A percentile compares a stretch with the other conserved stretches of the same genome.
These are phyloP conservation scores for Kazachstania sp. DNA, from an alignment of 1,139 yeast species.

Conservation along the genomic window DNA sequence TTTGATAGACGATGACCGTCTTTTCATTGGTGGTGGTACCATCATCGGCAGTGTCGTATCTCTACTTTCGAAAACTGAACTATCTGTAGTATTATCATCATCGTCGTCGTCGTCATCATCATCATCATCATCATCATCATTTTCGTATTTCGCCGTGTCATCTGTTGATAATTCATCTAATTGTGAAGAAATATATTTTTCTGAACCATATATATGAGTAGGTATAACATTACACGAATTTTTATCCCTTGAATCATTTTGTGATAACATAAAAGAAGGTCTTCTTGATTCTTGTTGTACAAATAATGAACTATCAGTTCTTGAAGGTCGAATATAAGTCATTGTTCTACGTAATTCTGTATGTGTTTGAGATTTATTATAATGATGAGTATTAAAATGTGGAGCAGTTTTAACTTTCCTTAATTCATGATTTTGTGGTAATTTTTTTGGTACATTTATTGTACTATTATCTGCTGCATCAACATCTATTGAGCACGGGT, in stretches of 20 bases:
- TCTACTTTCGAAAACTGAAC: neutral
- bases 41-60: neutral
- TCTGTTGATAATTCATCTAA: slow-evolving; percentile 19
- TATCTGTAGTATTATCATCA: neutral
- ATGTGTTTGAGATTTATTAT: neutral
- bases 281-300: neutral
- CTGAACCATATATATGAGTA: slow-evolving; percentile 26
- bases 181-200: slow-evolving; percentile 24
- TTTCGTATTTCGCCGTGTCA: neutral
- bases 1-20: slow-evolving; percentile 20
- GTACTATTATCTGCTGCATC: slow-evolving; percentile 2
- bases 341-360: neutral
- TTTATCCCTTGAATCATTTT: slow-evolving; percentile 2
- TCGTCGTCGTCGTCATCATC: neutral
- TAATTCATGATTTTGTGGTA: neutral
- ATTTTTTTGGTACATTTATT: neutral
- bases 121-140: neutral
- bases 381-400: neutral
- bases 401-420: slow-evolving; percentile 4
- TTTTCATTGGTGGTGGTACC: neutral
- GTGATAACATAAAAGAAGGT: neutral
- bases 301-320: neutral
- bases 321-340: neutral
- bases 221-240: slow-evolving; percentile 23
- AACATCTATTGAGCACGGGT: slow-evolving; percentile 5